Conservation (phyloP, 2,329 filamentous ascomycete genomes). For the Aspergillus tubingensis region DNA sequence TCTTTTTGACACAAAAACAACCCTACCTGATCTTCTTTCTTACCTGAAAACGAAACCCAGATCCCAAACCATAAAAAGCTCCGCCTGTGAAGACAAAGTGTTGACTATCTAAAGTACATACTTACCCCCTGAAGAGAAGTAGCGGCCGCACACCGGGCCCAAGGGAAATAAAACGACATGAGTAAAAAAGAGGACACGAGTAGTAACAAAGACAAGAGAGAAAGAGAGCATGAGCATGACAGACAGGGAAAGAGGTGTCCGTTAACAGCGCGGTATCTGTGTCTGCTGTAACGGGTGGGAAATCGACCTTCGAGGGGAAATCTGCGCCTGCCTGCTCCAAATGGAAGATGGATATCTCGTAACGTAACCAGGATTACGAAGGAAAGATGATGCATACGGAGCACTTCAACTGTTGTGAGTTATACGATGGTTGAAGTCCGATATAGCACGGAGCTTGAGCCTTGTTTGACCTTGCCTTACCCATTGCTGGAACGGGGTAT, state of each 20-base stretch:
- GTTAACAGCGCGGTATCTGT: neutral
- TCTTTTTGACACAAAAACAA: slow-evolving; percentile 25
- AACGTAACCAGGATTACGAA: neutral
- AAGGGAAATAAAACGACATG: slow-evolving; percentile 32
- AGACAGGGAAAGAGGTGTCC: neutral
- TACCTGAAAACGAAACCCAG: slow-evolving; percentile 37
- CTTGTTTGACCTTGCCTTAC: slow-evolving; percentile 34
- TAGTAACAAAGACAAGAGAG: slow-evolving; percentile 24
- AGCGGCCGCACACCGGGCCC: slow-evolving; percentile 33
- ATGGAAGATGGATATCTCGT: slow-evolving; percentile 9
- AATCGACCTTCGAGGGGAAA: slow-evolving; percentile 6
- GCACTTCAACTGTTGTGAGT: slow-evolving; percentile 25
- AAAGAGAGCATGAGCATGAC: neutral
- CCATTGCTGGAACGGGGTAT: slow-evolving; percentile 34
- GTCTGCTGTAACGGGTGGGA: neutral
- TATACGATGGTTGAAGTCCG: slow-evolving; percentile 8
- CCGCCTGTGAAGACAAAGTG: slow-evolving; percentile 20
- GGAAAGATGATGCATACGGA: slow-evolving; percentile 3
- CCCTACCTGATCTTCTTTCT: slow-evolving; percentile 51
- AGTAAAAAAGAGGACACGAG: neutral
- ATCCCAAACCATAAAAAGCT: slow-evolving; percentile 18
- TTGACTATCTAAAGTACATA: slow-evolving; percentile 47
- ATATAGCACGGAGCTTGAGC: slow-evolving; percentile 5
- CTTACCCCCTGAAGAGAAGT: slow-evolving; percentile 38
- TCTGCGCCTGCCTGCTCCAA: neutral